Percentiles rank a stretch among this genome's conserved stretches.
Conservation (phyloP, 108 stramenopile species). For the Cyclotella baltica region DNA sequence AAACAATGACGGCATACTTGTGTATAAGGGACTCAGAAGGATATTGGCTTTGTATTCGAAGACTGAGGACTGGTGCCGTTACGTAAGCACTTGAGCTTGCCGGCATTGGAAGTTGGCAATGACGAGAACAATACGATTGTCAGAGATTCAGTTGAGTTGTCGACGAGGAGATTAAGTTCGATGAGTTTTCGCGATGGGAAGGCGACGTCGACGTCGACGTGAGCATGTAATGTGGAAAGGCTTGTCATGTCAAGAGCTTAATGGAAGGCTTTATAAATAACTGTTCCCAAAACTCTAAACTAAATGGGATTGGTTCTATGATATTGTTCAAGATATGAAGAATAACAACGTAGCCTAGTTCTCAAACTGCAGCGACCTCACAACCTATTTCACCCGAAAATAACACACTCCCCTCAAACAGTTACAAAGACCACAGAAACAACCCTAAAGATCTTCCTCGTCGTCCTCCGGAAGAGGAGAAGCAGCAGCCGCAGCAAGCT, state of each 20-base stretch:
- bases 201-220: not conserved
- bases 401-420: not conserved
- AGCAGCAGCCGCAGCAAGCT: conserved; percentile 89
- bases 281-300: too few relatives aligned
- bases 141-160: not conserved
- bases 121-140: not conserved
- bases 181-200: not conserved
- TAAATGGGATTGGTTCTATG: too few relatives aligned
- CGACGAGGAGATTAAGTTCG: not conserved
- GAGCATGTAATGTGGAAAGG: not conserved
- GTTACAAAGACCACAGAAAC: not conserved
- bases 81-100: not conserved
- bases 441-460: conserved; percentile 91
- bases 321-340: not conserved
- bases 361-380: not conserved
- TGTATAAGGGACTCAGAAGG: not conserved
- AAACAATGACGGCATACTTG: not conserved
- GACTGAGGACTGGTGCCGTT: not conserved
- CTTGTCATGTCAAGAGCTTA: not conserved
- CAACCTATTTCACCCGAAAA: not conserved
- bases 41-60: not conserved
- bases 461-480: conserved; percentile 97
- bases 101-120: conserved; percentile 15
- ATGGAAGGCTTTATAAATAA: not conserved
- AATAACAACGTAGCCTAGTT: not conserved